Conservation (phyloP, 768 basidiomycete genomes). For the Suillus ampliporus region DNA sequence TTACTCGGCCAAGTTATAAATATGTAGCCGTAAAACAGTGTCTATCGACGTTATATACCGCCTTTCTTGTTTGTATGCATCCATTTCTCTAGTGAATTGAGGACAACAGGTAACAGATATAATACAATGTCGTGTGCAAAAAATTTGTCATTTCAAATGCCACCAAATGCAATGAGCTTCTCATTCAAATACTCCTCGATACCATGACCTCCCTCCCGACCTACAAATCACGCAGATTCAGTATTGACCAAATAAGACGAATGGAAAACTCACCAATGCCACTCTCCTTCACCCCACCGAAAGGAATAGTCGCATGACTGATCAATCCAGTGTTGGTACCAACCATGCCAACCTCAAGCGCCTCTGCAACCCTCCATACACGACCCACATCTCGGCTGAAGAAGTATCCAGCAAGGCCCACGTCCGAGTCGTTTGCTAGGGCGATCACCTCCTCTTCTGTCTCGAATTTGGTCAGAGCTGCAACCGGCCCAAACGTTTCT, state of each 20-base stretch:
- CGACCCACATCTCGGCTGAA: constrained; percentile 86
- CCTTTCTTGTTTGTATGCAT: background rate
- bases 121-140: constrained; percentile 11
- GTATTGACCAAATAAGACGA: constrained; percentile 17
- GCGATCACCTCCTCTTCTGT: constrained; percentile 92
- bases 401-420: constrained; percentile 95
- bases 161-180: constrained; percentile 84
- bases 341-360: constrained; percentile 93
- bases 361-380: constrained; percentile 94
- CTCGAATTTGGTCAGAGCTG: constrained; percentile 86
- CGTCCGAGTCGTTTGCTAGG: constrained; percentile 81
- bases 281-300: constrained; percentile 92
- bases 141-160: constrained; percentile 44
- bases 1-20: constrained; percentile 49
- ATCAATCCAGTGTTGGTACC: constrained; percentile 83
- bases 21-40: background rate
- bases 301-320: constrained; percentile 81
- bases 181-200: constrained; percentile 88
- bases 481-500: constrained; percentile 96
- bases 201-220: constrained; percentile 89
- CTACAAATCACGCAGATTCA: constrained; percentile 32
- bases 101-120: background rate
- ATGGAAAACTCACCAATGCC: constrained; percentile 55
- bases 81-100: background rate
- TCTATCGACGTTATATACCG: too few species aligned